A percentile compares a stretch with the other conserved stretches of the same genome.
phyloP scores from a whole-genome alignment of 208 protist species.

The Trypanosoma avium region DNA sequence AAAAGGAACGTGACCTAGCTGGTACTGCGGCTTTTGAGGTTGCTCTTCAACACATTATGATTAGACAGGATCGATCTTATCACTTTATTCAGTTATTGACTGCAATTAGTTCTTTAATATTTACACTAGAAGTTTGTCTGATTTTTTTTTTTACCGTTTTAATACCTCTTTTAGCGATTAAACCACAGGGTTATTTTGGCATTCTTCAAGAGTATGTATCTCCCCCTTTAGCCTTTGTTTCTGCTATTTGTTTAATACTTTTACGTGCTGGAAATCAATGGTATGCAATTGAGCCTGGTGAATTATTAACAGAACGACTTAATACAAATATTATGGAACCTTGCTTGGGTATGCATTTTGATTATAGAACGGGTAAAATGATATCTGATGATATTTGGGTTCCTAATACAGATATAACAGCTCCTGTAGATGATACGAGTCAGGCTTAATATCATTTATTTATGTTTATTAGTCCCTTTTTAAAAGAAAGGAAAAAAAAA shows the following conservation, averaged over 20 bases:
- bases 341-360: conserved; percentile 78
- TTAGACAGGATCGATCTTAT: conserved; percentile 84
- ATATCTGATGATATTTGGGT: conserved; percentile 46
- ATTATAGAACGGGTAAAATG: conserved; percentile 64
- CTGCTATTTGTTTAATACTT: conserved; percentile 55
- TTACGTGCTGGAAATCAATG: conserved; percentile 68
- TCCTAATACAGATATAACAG: conserved; percentile 2
- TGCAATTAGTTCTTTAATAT: conserved; percentile 62
- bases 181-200: conserved; percentile 13
- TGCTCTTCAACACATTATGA: conserved; percentile 72
- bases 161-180: conserved; percentile 41
- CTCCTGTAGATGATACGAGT: conserved; percentile 19
- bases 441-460: conserved; percentile 11
- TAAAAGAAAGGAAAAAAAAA: too few species aligned
- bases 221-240: conserved; percentile 28
- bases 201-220: conserved; percentile 24
- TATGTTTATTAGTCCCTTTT: not conserved
- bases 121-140: conserved; percentile 49
- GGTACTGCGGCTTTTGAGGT: conserved; percentile 83
- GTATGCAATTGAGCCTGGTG: conserved; percentile 80
- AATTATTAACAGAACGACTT: conserved; percentile 69
- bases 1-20: conserved; percentile 75
- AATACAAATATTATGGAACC: conserved; percentile 79
- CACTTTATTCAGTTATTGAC: conserved; percentile 80
- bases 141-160: conserved; percentile 36